phyloP scores from a whole-genome alignment of 257 asterid genomes.

The Nyctanthes arbortristis region DNA sequence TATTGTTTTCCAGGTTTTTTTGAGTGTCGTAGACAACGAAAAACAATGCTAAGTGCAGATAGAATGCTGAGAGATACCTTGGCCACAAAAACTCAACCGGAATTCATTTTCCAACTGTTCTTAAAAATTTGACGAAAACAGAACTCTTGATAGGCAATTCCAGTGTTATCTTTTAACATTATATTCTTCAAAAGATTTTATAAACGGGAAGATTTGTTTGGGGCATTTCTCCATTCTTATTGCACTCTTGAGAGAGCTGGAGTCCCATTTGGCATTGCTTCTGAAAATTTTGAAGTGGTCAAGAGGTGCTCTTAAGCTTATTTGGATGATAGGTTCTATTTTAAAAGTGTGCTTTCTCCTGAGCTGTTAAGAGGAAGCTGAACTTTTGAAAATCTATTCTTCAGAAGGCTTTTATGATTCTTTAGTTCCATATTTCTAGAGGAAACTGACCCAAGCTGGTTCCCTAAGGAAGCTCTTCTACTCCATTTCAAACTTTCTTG shows the following conservation, averaged over 20 bases:
- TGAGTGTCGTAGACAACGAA: neutral
- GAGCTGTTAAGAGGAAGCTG: too few relatives aligned
- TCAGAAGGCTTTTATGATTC: neutral
- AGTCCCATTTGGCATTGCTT: too few relatives aligned
- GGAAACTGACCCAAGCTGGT: too few relatives aligned
- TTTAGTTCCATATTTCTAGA: too few relatives aligned
- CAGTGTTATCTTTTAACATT: neutral
- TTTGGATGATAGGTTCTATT: too few relatives aligned
- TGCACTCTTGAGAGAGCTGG: too few relatives aligned
- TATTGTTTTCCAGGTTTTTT: neutral
- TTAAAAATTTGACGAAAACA: neutral
- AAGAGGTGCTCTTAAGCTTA: too few relatives aligned
- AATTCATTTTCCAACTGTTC: neutral
- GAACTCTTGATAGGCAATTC: neutral
- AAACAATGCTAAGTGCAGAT: neutral
- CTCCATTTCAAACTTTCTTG: neutral
- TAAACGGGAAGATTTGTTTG: neutral
- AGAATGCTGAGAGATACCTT: neutral
- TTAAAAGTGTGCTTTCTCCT: too few relatives aligned
- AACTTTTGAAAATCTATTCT: too few relatives aligned
- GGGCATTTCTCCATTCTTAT: neutral
- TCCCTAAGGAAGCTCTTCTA: too few relatives aligned
- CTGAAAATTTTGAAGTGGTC: too few relatives aligned
- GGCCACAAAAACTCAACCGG: neutral
- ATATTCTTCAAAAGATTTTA: neutral